Evolutionary conservation across 2,329 filamentous ascomycete species (phyloP).

Genomic region (Helicocarpus griseus): DNA sequence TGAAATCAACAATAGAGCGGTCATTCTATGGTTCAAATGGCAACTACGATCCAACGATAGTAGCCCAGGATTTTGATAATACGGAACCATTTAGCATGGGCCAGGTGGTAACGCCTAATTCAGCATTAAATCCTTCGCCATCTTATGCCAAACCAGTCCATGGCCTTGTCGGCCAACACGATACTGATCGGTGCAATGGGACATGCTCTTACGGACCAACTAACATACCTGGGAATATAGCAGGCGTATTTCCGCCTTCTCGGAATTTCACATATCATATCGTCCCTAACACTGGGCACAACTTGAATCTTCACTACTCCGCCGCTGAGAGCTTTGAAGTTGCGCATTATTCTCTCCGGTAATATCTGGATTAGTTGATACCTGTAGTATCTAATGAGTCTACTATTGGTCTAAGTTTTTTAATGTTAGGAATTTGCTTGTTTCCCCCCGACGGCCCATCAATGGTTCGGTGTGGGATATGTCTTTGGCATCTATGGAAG

Average conservation of each 20-base stretch:
- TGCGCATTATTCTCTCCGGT: slow-evolving; percentile 6
- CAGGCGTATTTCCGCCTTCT: slow-evolving; percentile 1
- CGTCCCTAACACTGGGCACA: slow-evolving; percentile 5
- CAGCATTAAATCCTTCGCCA: background rate
- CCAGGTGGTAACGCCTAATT: background rate
- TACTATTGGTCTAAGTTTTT: no score
- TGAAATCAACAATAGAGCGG: background rate
- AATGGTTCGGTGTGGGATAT: no score
- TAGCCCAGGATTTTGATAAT: background rate
- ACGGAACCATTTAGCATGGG: background rate
- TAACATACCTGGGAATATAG: background rate
- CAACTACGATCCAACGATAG: slow-evolving; percentile 2
- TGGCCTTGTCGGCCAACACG: slow-evolving; percentile 4
- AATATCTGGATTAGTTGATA: no score
- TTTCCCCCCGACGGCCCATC: no score
- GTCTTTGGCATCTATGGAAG: no score
- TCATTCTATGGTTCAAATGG: slow-evolving; percentile 7
- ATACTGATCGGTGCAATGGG: slow-evolving; percentile 1
- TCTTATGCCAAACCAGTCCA: slow-evolving; percentile 1
- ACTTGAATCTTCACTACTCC: slow-evolving; percentile 6
- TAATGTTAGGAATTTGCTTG: no score
- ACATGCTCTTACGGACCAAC: slow-evolving; percentile 1
- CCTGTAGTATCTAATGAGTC: no score
- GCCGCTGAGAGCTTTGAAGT: slow-evolving; percentile 2
- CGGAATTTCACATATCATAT: slow-evolving; percentile 1